A percentile compares a stretch with the other conserved stretches of the same genome.
phyloP scores from a whole-genome alignment of 2,329 filamentous ascomycete species.

The Ceratocystis cacaofunesta region DNA sequence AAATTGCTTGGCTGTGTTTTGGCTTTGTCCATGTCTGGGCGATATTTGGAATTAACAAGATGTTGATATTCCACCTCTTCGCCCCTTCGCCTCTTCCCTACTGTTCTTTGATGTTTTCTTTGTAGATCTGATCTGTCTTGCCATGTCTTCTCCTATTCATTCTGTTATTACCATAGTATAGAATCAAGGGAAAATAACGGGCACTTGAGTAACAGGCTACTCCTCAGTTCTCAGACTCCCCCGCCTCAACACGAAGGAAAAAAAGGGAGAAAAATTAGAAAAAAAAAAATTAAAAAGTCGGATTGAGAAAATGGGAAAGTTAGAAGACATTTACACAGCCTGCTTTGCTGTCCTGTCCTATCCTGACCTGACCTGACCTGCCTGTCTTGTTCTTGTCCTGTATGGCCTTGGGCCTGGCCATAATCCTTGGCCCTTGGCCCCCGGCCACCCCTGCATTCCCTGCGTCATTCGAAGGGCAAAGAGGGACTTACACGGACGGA shows the following conservation, averaged over 20 bases:
- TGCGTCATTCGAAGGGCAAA: background rate
- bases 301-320: background rate
- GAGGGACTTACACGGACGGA: background rate
- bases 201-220: background rate
- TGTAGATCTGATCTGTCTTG: too few species aligned
- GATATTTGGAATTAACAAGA: background rate
- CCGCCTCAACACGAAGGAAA: background rate
- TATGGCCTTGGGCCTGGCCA: too few species aligned
- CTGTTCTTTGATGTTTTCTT: background rate
- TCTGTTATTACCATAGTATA: too few species aligned
- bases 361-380: too few species aligned
- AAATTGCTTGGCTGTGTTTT: background rate
- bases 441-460: background rate
- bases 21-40: background rate
- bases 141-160: too few species aligned
- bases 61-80: background rate
- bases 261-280: background rate
- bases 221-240: background rate
- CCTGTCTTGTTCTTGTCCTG: too few species aligned
- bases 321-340: background rate
- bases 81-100: background rate
- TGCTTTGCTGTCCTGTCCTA: background rate
- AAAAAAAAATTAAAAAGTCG: background rate
- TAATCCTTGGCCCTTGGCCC: background rate
- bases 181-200: background rate